Base-by-base conservation (phyloP, 2,329 filamentous ascomycete species). In the Arthrobotrys conoides region DNA sequence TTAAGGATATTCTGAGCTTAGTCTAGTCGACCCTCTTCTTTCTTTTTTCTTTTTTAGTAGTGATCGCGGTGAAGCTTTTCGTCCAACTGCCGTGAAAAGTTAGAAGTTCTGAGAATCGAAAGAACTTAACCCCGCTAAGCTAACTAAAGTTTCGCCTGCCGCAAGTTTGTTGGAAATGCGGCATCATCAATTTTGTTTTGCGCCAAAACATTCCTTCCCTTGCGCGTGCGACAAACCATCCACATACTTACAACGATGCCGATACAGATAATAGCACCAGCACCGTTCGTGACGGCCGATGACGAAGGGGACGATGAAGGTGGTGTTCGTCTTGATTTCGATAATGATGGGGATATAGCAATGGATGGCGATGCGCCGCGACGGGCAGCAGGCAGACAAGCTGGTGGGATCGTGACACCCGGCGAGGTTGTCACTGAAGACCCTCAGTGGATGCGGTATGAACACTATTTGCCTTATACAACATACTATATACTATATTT, bases 391-490 rank as follows among this genome's bases (percentile, higher is more conserved):
- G 68, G 73, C 38, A 36, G 63, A 64, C 67, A 77, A 33, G 55
- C 68, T 5, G 59, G 49, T 51, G 49, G 68, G 18, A 91, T 97
- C 81, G 91, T 97, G 81, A 97, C 94, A 0, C 95, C 95, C 0
- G 96, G 95, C 83, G 92, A 96, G 83, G 86, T 92, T 78, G 93
- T 98, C 82, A 97, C 95, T 10, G 89, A 91, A 80, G 94, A 97
- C 85, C 89, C 93, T n/a, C 94, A 97, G 87, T 98, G 93, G 93
- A 98, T 98, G 95, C 90, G 90, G 75, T 78, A 72, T 89, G 90
- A 30, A 30, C 6, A 30, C n/a, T n/a, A 30, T 30, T 30, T 30
- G 6, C 6, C 27, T 85, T 22, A 16, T 70, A 41, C 12, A 10
- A 5, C 18, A 53, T 51, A 20, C 33, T 12, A 36, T 49, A 27